Evolutionary conservation across 148 eudicot genomes (phyloP), one percentile per base, ranked within the genome.

Genomic region (Simmondsia chinensis): DNA sequence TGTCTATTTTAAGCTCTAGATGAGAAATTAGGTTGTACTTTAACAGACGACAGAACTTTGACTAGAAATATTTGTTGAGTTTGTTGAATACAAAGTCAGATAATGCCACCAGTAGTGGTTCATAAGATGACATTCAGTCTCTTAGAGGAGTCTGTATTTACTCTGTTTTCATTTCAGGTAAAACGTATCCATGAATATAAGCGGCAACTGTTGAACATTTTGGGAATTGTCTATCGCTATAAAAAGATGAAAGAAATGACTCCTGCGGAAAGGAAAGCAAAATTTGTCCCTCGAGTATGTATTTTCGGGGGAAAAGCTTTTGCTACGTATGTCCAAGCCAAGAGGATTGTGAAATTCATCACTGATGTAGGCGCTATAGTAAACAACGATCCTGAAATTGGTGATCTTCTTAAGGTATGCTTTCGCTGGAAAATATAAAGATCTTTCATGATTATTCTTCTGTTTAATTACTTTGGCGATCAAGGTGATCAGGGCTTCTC

Each of bases 221-320:
- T 89, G 69, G 97, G 97, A 20, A 70, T 84, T 35, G 93, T 84
- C 42, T 84, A 89, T 57, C 87, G 97, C 19, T 89, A 89, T 68
- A 89, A 81, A 61, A 69, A 81, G 70, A 89, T 89, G 97, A 89
- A 88, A 67, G 91, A 89, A 76, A 81, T 84, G 93, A 68, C 56
- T 47, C 71, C 70, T 11, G 71, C 39, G 38, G 85, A 81, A 63
- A 73, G 97, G 70, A 47, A 62, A 57, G 66, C 34, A 3, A 73
- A 71, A 39, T 84, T 60, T 65, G 87, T 70, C 48, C 97, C 97
- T 12, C 72, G 97, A 37, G 95, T 89, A 18, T 89, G 94, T 48
- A 80, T 88, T 42, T 88, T 88, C 78, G 97, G 97, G 37, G 97
- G 94, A 57, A 88, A 88, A 69, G 97, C 97, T 20, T 88, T 88